phyloP scores from a whole-genome alignment of 371 early-diverging fungal genomes.

The Rhizomucor pusillus region DNA sequence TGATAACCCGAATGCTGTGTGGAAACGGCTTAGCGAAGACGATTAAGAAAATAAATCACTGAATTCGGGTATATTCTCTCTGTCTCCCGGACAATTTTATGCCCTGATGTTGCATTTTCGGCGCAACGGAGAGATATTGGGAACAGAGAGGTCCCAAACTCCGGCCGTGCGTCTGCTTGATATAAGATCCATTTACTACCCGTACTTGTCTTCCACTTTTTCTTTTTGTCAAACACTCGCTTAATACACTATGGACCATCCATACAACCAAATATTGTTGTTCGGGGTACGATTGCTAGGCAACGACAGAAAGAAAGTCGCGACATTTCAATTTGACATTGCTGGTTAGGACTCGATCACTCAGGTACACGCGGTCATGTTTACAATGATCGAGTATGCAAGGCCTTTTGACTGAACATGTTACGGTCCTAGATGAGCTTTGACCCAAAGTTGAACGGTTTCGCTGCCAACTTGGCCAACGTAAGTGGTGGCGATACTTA shows the following conservation, averaged over 20 bases:
- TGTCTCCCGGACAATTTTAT: too few relatives aligned
- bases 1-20: constrained; percentile 45
- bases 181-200: too few relatives aligned
- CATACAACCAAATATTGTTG: constrained; percentile 20
- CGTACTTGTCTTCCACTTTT: too few relatives aligned
- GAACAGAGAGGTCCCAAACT: too few relatives aligned
- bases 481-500: too few relatives aligned
- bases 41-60: constrained; percentile 15
- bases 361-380: constrained; percentile 40
- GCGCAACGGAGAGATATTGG: too few relatives aligned
- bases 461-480: constrained; percentile 65
- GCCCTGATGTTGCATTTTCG: too few relatives aligned
- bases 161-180: too few relatives aligned
- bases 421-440: constrained; percentile 51
- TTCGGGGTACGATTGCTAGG: constrained; percentile 14
- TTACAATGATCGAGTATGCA: neutral
- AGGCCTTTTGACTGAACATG: neutral
- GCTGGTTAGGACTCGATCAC: constrained; percentile 72
- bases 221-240: too few relatives aligned
- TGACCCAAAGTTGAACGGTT: constrained; percentile 62
- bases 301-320: neutral
- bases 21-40: constrained; percentile 39
- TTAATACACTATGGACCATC: constrained; percentile 12
- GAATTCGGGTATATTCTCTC: too few relatives aligned
- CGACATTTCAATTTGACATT: neutral